phyloP scores from a whole-genome alignment of 148 eudicot genomes.

The Simmondsia chinensis region DNA sequence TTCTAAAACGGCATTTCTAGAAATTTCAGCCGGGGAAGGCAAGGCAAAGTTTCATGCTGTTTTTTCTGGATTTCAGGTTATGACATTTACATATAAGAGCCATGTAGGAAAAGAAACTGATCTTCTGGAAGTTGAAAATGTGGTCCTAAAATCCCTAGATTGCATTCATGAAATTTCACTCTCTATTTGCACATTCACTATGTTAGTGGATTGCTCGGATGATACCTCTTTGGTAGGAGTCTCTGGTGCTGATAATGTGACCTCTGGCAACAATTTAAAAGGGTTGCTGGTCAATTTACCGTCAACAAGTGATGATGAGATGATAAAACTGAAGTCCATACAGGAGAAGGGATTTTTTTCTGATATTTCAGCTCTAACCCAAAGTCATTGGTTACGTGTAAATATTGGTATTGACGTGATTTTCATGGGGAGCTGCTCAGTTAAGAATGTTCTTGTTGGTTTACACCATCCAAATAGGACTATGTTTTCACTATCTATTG shows the following conservation, averaged over 20 bases:
- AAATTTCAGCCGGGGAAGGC: slow-evolving; percentile 27
- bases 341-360: slow-evolving; percentile 9
- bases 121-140: slow-evolving; percentile 24
- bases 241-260: slow-evolving; percentile 20
- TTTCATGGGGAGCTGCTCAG: slow-evolving; percentile 35
- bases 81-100: slow-evolving; percentile 26
- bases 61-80: slow-evolving; percentile 27
- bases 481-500: slow-evolving; percentile 37
- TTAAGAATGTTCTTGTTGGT: slow-evolving; percentile 43
- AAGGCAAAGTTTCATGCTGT: slow-evolving; percentile 34
- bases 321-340: slow-evolving; percentile 6
- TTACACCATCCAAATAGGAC: slow-evolving; percentile 29
- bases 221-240: slow-evolving; percentile 14
- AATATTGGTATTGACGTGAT: slow-evolving; percentile 29
- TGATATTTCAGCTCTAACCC: slow-evolving; percentile 14
- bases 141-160: slow-evolving; percentile 26
- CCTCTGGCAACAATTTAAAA: slow-evolving; percentile 17
- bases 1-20: slow-evolving; percentile 22
- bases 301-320: slow-evolving; percentile 14
- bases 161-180: slow-evolving; percentile 56
- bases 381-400: slow-evolving; percentile 28
- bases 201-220: slow-evolving; percentile 28
- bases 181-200: slow-evolving; percentile 33
- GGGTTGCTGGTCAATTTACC: slow-evolving; percentile 11
- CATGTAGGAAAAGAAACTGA: slow-evolving; percentile 27